Evolutionary conservation across 495 filamentous ascomycete species (phyloP).

Genomic region (Xylaria palmicola): DNA sequence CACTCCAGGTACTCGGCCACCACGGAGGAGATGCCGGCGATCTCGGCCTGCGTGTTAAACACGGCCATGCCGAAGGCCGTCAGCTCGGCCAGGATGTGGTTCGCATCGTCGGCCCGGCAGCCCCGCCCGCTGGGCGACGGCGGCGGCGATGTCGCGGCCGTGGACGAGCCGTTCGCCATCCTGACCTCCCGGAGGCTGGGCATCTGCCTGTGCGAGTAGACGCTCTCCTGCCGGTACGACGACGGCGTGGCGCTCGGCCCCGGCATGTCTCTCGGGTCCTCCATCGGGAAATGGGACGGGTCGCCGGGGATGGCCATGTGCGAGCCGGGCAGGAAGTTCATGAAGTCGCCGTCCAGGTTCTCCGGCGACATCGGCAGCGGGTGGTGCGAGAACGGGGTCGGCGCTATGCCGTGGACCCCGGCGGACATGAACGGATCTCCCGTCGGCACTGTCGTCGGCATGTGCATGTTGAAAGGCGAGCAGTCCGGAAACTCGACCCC

Average conservation of each 20-base stretch:
- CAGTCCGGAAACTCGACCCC: conserved; percentile 14
- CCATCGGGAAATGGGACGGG: conserved; percentile 11
- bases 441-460: neutral
- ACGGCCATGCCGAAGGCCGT: conserved; percentile 18
- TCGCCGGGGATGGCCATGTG: conserved; percentile 6
- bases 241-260: conserved; percentile 1
- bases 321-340: conserved; percentile 5
- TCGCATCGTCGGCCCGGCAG: conserved; percentile 11
- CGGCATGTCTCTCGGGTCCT: conserved; percentile 7
- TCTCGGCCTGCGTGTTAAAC: conserved; percentile 18
- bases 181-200: conserved; percentile 13
- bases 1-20: conserved; percentile 18
- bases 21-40: conserved; percentile 18
- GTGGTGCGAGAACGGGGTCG: conserved; percentile 13
- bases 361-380: conserved; percentile 13
- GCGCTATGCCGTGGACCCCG: conserved; percentile 8
- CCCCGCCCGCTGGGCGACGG: conserved; percentile 5
- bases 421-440: conserved; percentile 6
- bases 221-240: conserved; percentile 10
- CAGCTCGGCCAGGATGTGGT: conserved; percentile 17
- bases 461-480: conserved; percentile 2
- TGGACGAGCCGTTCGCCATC: conserved; percentile 9
- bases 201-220: conserved; percentile 10
- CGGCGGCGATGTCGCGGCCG: conserved; percentile 8
- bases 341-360: conserved; percentile 14